A percentile compares a stretch with the other conserved stretches of the same genome.
Evolutionary conservation across 2,329 filamentous ascomycete species (phyloP).

Genomic region (Neonectria punicea): DNA sequence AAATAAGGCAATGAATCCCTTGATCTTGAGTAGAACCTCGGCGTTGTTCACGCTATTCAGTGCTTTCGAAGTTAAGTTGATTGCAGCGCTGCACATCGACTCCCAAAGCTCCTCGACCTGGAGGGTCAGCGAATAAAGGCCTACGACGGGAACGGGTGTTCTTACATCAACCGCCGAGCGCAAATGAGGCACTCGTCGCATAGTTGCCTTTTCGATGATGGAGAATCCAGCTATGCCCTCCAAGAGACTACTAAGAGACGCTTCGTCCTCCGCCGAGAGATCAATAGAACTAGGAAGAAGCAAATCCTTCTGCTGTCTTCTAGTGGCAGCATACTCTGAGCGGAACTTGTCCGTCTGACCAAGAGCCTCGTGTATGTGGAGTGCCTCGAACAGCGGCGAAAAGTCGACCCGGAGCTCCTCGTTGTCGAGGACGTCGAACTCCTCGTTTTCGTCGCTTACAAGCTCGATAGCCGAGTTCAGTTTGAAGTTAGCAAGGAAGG

Average conservation of each 20-base stretch:
- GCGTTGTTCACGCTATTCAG: constrained; percentile 85
- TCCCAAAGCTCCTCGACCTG: constrained; percentile 98
- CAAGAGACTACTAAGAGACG: constrained; percentile 86
- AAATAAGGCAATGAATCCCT: constrained; percentile 91
- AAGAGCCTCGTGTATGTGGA: constrained; percentile 96
- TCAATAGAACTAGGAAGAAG: constrained; percentile 81
- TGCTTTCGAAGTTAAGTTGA: constrained; percentile 82
- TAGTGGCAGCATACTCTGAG: constrained; percentile 89
- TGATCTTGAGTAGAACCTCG: constrained; percentile 92
- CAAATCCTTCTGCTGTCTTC: constrained; percentile 90
- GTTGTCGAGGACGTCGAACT: constrained; percentile 95
- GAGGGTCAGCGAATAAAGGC: constrained; percentile 14
- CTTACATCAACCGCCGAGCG: constrained; percentile 83
- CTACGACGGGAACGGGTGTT: neutral
- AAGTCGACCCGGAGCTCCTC: constrained; percentile 97
- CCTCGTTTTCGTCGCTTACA: constrained; percentile 93
- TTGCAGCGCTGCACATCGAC: constrained; percentile 91
- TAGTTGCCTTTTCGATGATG: constrained; percentile 94
- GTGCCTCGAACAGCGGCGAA: constrained; percentile 89
- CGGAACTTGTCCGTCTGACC: constrained; percentile 93
- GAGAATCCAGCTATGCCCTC: constrained; percentile 97
- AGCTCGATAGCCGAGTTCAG: constrained; percentile 96
- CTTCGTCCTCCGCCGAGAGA: constrained; percentile 83
- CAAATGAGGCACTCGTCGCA: constrained; percentile 85
- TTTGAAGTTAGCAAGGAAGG: constrained; percentile 84